A percentile compares a stretch with the other conserved stretches of the same genome.
phyloP scores from a whole-genome alignment of 2,329 filamentous ascomycete genomes.

The Calonectria fujianensis region DNA sequence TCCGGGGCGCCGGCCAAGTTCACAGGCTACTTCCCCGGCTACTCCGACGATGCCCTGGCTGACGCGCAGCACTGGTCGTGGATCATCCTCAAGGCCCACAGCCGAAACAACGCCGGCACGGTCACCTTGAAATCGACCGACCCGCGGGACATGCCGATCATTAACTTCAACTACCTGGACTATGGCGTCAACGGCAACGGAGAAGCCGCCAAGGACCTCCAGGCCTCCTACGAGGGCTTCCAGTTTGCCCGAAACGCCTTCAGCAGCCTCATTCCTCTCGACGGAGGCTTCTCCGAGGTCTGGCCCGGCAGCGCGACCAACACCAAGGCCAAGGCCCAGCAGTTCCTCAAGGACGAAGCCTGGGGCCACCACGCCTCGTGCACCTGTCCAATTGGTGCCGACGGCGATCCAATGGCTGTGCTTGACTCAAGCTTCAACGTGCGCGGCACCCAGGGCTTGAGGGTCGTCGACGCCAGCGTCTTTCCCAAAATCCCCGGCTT shows the following conservation, averaged over 20 bases:
- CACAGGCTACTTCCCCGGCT: slow-evolving; percentile 74
- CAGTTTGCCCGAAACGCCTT: slow-evolving; percentile 11
- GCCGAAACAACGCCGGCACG: slow-evolving; percentile 5
- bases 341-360: slow-evolving; percentile 5
- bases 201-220: slow-evolving; percentile 13
- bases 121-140: slow-evolving; percentile 7
- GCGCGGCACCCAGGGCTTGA: neutral
- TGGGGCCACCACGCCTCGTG: slow-evolving; percentile 20
- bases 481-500: slow-evolving; percentile 18
- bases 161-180: slow-evolving; percentile 18
- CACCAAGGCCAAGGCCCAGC: neutral
- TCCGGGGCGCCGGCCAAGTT: slow-evolving; percentile 74
- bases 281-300: neutral
- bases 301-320: neutral
- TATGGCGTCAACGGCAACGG: slow-evolving; percentile 5
- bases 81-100: slow-evolving; percentile 70
- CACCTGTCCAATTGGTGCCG: slow-evolving; percentile 6
- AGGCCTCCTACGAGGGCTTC: slow-evolving; percentile 10
- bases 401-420: slow-evolving; percentile 6
- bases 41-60: slow-evolving; percentile 66
- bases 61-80: slow-evolving; percentile 65
- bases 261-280: neutral
- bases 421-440: slow-evolving; percentile 3
- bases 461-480: slow-evolving; percentile 21
- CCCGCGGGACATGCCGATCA: slow-evolving; percentile 12